A percentile compares a stretch with the other conserved stretches of the same genome.
Conservation (phyloP, 257 asterid species). For the Scutellaria barbata region DNA sequence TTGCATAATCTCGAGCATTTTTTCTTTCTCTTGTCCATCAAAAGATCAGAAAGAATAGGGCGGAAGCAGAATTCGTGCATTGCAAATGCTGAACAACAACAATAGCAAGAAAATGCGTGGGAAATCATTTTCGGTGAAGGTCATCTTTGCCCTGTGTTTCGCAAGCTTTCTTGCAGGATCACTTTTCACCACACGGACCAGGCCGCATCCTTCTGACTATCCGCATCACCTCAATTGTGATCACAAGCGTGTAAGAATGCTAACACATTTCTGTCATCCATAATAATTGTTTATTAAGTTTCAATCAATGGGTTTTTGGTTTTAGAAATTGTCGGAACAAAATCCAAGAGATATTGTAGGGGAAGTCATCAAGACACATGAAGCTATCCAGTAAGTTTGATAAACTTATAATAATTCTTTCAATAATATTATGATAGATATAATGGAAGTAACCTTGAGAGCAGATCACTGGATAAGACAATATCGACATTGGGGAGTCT, state of each 20-base stretch:
- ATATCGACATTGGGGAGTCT: conserved; percentile 47
- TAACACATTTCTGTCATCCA: background rate
- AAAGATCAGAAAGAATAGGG: conserved; percentile 15
- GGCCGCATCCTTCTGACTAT: conserved; percentile 38
- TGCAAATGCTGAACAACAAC: conserved; percentile 23
- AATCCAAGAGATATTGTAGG: conserved; percentile 48
- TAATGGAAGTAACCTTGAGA: background rate
- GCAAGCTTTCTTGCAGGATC: conserved; percentile 72
- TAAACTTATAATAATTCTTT: background rate
- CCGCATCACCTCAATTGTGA: conserved; percentile 40
- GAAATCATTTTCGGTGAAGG: conserved; percentile 51
- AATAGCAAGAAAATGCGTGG: conserved; percentile 54
- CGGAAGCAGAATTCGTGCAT: background rate
- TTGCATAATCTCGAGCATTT: background rate
- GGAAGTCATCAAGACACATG: conserved; percentile 63
- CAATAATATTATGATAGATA: background rate
- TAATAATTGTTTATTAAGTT: background rate
- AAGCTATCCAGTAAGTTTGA: conserved; percentile 54
- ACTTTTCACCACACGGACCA: conserved; percentile 47
- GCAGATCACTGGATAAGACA: conserved; percentile 62
- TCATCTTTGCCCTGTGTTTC: conserved; percentile 53
- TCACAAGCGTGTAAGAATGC: conserved; percentile 53
- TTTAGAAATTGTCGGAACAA: conserved; percentile 53
- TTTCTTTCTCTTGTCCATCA: background rate
- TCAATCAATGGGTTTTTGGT: background rate